phyloP scores from a whole-genome alignment of 306 rosid species.

The Corylus avellana region DNA sequence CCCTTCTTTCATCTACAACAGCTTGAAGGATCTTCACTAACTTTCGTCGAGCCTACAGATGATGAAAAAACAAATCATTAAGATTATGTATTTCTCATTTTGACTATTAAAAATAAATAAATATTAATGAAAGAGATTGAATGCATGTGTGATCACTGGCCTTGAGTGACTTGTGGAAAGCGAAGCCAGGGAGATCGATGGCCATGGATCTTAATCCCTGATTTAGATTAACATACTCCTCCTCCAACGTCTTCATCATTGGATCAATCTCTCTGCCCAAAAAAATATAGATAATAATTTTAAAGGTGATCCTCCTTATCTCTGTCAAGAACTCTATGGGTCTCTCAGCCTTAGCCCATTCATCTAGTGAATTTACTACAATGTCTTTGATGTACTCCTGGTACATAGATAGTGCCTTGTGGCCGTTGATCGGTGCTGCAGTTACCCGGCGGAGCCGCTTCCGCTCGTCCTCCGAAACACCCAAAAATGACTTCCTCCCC shows the following conservation, averaged over 20 bases:
- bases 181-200: slow-evolving; percentile 82
- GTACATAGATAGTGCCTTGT: slow-evolving; percentile 64
- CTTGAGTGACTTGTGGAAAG: slow-evolving; percentile 76
- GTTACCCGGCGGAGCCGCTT: slow-evolving; percentile 75
- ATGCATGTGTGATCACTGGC: slow-evolving; percentile 21
- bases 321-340: slow-evolving; percentile 70
- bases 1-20: slow-evolving; percentile 41
- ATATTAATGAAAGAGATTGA: not conserved
- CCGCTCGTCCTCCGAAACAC: slow-evolving; percentile 64
- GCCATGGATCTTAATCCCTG: slow-evolving; percentile 83
- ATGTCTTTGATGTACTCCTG: slow-evolving; percentile 55
- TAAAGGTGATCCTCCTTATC: slow-evolving; percentile 67
- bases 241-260: slow-evolving; percentile 69
- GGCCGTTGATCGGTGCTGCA: slow-evolving; percentile 77
- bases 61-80: too few species aligned
- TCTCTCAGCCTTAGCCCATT: slow-evolving; percentile 55
- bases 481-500: slow-evolving; percentile 76
- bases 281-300: slow-evolving; percentile 75
- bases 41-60: slow-evolving; percentile 59
- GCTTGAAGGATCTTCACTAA: slow-evolving; percentile 49
- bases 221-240: slow-evolving; percentile 67
- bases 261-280: slow-evolving; percentile 69
- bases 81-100: too few species aligned
- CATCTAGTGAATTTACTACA: slow-evolving; percentile 53
- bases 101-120: too few species aligned